Conservation (phyloP, 192 early-diverging fungal species). For the Mortierella antarctica region DNA sequence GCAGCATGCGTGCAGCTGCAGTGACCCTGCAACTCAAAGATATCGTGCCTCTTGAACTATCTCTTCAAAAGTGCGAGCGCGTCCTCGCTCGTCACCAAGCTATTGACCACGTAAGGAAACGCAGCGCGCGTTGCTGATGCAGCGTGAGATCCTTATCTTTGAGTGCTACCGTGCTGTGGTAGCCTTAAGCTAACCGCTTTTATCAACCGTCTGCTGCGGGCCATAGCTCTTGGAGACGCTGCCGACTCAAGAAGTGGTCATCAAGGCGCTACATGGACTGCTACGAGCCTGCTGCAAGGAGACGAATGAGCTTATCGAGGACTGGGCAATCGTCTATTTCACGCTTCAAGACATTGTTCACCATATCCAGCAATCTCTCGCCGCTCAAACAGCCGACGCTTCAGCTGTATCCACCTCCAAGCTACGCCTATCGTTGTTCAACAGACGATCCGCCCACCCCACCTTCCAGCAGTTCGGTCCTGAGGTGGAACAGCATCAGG, state of each 20-base stretch:
- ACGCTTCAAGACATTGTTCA: constrained; percentile 22
- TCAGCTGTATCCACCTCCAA: not conserved
- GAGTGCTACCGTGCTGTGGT: not conserved
- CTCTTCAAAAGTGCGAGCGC: constrained; percentile 26
- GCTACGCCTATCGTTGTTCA: constrained; percentile 6
- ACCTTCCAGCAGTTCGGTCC: not conserved
- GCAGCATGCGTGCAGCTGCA: constrained; percentile 15
- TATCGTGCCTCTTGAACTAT: not conserved
- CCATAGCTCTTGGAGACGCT: constrained; percentile 5
- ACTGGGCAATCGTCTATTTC: constrained; percentile 28
- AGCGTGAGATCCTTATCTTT: not conserved
- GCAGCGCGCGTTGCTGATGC: not conserved
- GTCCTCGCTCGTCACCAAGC: constrained; percentile 15
- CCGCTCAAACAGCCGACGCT: not conserved
- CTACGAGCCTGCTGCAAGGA: constrained; percentile 6
- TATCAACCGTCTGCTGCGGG: not conserved
- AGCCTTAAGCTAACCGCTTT: not conserved
- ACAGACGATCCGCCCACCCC: not conserved
- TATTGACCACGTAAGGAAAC: constrained; percentile 21
- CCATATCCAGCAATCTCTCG: not conserved
- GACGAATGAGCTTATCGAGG: constrained; percentile 22
- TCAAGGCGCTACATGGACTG: constrained; percentile 11
- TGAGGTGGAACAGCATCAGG: constrained; percentile 10
- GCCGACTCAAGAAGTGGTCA: constrained; percentile 3
- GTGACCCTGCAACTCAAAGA: constrained; percentile 11